phyloP scores from a whole-genome alignment of 2,329 filamentous ascomycete genomes.

The Ciborinia camelliae region DNA sequence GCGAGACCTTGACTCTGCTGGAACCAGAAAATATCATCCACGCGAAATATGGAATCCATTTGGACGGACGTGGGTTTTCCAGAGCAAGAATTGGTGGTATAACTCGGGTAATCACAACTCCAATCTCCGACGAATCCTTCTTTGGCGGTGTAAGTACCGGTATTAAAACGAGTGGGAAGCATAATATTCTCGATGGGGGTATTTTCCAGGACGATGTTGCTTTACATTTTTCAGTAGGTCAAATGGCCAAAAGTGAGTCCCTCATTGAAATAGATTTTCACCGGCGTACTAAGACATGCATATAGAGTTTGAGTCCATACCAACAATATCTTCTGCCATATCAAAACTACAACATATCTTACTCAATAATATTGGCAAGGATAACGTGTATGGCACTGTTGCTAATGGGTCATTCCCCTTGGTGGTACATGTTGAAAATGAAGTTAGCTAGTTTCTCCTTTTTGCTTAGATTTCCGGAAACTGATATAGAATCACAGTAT shows the following conservation, averaged over 20 bases:
- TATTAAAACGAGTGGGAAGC: slow-evolving; percentile 41
- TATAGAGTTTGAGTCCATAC: slow-evolving; percentile 29
- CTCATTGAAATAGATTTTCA: slow-evolving; percentile 6
- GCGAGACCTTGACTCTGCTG: slow-evolving; percentile 30
- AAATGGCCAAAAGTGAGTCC: slow-evolving; percentile 37
- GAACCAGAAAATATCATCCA: slow-evolving; percentile 38
- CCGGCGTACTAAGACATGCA: slow-evolving; percentile 11
- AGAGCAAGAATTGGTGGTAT: slow-evolving; percentile 45
- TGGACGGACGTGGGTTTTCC: slow-evolving; percentile 43
- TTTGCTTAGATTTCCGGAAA: neutral
- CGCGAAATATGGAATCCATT: slow-evolving; percentile 43
- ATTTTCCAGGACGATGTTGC: slow-evolving; percentile 45
- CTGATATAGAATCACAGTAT: slow-evolving; percentile 34
- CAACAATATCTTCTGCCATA: slow-evolving; percentile 36
- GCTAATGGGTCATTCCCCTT: slow-evolving; percentile 41
- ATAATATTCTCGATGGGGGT: slow-evolving; percentile 41
- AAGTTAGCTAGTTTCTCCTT: slow-evolving; percentile 31
- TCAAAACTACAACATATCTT: slow-evolving; percentile 41
- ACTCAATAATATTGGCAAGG: slow-evolving; percentile 37
- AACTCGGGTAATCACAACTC: slow-evolving; percentile 44
- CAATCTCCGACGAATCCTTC: slow-evolving; percentile 37
- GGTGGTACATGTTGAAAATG: slow-evolving; percentile 42
- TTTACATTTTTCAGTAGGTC: slow-evolving; percentile 43
- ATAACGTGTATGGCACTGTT: slow-evolving; percentile 41
- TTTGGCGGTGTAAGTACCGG: slow-evolving; percentile 44